phyloP scores from a whole-genome alignment of 768 basidiomycete genomes.

The Leccinum disarticulatum region DNA sequence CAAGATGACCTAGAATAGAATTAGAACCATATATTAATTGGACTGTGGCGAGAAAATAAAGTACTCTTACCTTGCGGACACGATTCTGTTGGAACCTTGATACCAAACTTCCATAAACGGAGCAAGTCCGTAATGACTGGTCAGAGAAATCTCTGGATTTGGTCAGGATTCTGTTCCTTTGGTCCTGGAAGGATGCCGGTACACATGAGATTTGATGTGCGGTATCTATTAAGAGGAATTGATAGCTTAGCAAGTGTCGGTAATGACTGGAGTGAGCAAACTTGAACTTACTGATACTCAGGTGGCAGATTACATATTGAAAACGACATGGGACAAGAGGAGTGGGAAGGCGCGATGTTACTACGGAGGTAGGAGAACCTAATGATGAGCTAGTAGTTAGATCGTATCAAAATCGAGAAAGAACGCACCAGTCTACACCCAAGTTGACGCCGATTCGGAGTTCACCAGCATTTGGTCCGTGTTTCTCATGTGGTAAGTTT shows the following conservation, averaged over 20 bases:
- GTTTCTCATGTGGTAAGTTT: not conserved
- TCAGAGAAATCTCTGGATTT: not conserved
- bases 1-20: not conserved
- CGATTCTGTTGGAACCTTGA: not conserved
- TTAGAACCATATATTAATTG: too few relatives aligned
- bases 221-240: not conserved
- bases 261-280: too few relatives aligned
- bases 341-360: not conserved
- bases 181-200: not conserved
- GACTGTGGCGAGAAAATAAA: too few relatives aligned
- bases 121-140: not conserved
- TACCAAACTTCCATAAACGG: not conserved
- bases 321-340: not conserved
- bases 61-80: not conserved
- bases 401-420: too few relatives aligned
- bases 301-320: not conserved
- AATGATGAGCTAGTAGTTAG: not conserved
- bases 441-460: not conserved
- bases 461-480: not conserved
- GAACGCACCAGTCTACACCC: not conserved
- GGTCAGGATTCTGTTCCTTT: not conserved
- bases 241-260: not conserved
- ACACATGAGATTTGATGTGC: not conserved
- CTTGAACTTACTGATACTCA: not conserved
- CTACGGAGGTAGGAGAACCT: not conserved